phyloP scores from a whole-genome alignment of 768 basidiomycete genomes.

The Fomitopsis serialis region DNA sequence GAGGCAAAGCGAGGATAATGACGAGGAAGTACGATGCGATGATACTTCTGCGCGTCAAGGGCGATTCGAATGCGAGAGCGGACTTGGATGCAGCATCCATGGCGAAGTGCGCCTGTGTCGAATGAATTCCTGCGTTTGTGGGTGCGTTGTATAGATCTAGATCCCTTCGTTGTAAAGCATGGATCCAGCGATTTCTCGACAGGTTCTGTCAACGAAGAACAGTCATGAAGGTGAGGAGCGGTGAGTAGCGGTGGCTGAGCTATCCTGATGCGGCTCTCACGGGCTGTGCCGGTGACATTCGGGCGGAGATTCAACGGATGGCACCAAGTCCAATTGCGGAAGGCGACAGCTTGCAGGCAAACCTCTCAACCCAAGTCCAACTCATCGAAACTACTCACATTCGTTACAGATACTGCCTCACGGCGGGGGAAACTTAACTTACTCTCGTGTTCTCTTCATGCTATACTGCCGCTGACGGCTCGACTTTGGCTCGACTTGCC shows the following conservation, averaged over 20 bases:
- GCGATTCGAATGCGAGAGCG: slow-evolving; percentile 44
- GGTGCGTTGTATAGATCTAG: too few species aligned
- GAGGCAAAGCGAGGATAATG: slow-evolving; percentile 72
- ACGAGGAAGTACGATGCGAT: slow-evolving; percentile 75
- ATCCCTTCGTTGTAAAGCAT: too few species aligned
- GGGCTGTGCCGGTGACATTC: background rate
- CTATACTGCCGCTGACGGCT: background rate
- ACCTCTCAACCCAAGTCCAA: background rate
- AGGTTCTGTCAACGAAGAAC: too few species aligned
- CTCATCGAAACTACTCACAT: background rate
- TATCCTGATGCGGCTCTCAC: too few species aligned
- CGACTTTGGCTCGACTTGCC: too few species aligned
- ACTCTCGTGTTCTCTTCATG: background rate
- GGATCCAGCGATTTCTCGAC: too few species aligned
- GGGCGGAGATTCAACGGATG: slow-evolving; percentile 4
- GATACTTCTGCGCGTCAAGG: slow-evolving; percentile 48
- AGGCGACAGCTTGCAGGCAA: slow-evolving; percentile 1
- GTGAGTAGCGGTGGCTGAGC: too few species aligned
- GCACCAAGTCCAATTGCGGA: slow-evolving; percentile 6
- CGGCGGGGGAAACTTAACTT: background rate
- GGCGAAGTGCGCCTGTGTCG: too few species aligned
- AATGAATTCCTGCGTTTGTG: too few species aligned
- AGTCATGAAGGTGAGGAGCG: too few species aligned
- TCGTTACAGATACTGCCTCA: background rate
- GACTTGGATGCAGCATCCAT: background rate